phyloP scores from a whole-genome alignment of 768 basidiomycete species.

The Pholiota microspora region DNA sequence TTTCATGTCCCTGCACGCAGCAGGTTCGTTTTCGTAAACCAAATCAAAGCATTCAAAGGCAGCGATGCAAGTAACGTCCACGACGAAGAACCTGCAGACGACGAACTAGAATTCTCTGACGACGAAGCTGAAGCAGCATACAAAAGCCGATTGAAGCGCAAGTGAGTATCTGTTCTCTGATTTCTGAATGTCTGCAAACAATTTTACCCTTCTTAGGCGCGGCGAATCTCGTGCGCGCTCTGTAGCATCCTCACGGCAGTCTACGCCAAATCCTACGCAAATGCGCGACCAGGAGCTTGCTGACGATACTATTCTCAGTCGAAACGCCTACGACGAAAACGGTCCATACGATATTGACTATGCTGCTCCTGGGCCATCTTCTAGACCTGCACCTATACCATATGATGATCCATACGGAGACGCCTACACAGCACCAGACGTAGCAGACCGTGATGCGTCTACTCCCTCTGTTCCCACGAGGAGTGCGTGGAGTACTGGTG shows the following conservation, averaged over 20 bases:
- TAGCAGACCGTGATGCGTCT: constrained; percentile 15
- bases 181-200: background rate
- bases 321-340: constrained; percentile 65
- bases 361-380: constrained; percentile 32
- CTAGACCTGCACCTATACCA: constrained; percentile 65
- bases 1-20: constrained; percentile 83
- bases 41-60: constrained; percentile 71
- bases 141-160: constrained; percentile 58
- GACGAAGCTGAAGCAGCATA: constrained; percentile 87
- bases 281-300: constrained; percentile 53
- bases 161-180: constrained; percentile 35
- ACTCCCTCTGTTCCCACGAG: background rate
- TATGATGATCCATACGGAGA: constrained; percentile 82
- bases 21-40: constrained; percentile 78
- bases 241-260: constrained; percentile 50
- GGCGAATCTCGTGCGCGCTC: constrained; percentile 48
- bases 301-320: constrained; percentile 42
- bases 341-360: constrained; percentile 71
- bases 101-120: constrained; percentile 93
- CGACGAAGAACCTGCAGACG: constrained; percentile 90
- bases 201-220: constrained; percentile 38
- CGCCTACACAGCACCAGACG: constrained; percentile 25
- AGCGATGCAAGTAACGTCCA: constrained; percentile 94
- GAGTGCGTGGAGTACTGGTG: background rate
- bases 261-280: constrained; percentile 53